These are phyloP conservation scores for Debaryomyces coudertii DNA, from an alignment of 1,139 yeast species.

Conservation along the genomic window DNA sequence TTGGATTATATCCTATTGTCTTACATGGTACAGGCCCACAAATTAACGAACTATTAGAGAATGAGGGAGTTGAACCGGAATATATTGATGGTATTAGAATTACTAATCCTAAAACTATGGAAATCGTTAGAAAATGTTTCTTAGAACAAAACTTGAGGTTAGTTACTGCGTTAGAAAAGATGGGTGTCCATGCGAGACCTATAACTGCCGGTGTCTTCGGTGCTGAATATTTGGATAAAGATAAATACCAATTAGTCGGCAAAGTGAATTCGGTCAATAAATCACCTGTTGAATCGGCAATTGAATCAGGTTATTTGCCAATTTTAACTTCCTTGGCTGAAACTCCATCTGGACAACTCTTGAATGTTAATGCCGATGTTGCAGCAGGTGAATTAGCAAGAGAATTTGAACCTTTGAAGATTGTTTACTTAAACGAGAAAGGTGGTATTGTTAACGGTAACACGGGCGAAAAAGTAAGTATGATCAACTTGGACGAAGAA, in stretches of 20 bases:
- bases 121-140: slow-evolving; percentile 93
- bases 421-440: slow-evolving; percentile 93
- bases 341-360: slow-evolving; percentile 92
- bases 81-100: slow-evolving; percentile 96
- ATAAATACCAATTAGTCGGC: slow-evolving; percentile 91
- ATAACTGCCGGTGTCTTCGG: slow-evolving; percentile 97
- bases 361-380: slow-evolving; percentile 97
- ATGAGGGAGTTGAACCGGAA: slow-evolving; percentile 94
- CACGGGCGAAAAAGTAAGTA: slow-evolving; percentile 87
- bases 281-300: slow-evolving; percentile 91
- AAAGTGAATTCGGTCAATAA: slow-evolving; percentile 84
- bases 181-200: slow-evolving; percentile 98
- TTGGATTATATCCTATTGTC: slow-evolving; percentile 94
- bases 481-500: slow-evolving; percentile 93
- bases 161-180: slow-evolving; percentile 92
- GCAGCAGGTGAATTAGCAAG: slow-evolving; percentile 98
- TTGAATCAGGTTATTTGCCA: slow-evolving; percentile 95
- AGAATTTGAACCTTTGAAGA: slow-evolving; percentile 94
- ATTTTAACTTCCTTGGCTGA: slow-evolving; percentile 95
- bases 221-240: slow-evolving; percentile 89
- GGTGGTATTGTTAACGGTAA: slow-evolving; percentile 96
- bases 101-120: slow-evolving; percentile 93
- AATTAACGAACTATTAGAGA: slow-evolving; percentile 89
- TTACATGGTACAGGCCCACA: slow-evolving; percentile 99
- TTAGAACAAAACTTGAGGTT: slow-evolving; percentile 91